These are phyloP conservation scores for Pulchroboletus neoregius DNA, from an alignment of 1,284 basidiomycete species.

Conservation along the genomic window DNA sequence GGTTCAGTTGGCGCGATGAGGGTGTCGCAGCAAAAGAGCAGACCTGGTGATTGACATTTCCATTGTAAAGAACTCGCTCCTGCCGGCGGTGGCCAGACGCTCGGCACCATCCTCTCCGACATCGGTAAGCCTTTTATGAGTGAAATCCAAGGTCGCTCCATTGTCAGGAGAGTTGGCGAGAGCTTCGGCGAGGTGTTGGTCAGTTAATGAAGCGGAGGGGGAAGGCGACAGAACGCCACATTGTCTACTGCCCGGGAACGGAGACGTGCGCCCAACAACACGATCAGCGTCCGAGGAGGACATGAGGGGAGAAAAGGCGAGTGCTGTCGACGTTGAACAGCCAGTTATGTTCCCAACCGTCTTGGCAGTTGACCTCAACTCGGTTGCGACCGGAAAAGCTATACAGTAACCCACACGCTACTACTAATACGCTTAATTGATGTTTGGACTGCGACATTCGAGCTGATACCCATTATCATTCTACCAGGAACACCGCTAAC, in stretches of 20 bases:
- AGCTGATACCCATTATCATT: conserved; percentile 9
- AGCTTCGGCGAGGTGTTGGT: conserved; percentile 62
- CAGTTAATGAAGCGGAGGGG: conserved; percentile 46
- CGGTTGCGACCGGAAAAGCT: conserved; percentile 32
- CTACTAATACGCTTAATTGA: too few species aligned
- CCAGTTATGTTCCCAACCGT: conserved; percentile 17
- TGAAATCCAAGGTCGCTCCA: conserved; percentile 79
- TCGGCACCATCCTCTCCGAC: conserved; percentile 72
- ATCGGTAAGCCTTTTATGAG: conserved; percentile 71
- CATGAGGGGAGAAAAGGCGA: conserved; percentile 24
- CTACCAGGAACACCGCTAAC: conserved; percentile 10
- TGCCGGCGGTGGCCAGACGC: conserved; percentile 63
- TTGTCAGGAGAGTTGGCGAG: conserved; percentile 66
- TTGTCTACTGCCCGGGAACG: conserved; percentile 23
- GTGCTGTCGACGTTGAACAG: conserved; percentile 19
- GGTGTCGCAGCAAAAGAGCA: conserved; percentile 24
- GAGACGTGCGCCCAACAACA: conserved; percentile 28
- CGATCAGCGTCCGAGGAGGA: conserved; percentile 35
- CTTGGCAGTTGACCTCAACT: conserved; percentile 21
- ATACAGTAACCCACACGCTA: conserved; percentile 1
- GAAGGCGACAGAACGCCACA: conserved; percentile 28
- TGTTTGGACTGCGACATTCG: not conserved
- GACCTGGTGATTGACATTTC: conserved; percentile 70
- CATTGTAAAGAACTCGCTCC: conserved; percentile 45
- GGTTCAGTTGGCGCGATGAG: conserved; percentile 10